These are phyloP conservation scores for Trichoderma polysporum DNA, from an alignment of 2,329 filamentous ascomycete species.

Conservation along the genomic window DNA sequence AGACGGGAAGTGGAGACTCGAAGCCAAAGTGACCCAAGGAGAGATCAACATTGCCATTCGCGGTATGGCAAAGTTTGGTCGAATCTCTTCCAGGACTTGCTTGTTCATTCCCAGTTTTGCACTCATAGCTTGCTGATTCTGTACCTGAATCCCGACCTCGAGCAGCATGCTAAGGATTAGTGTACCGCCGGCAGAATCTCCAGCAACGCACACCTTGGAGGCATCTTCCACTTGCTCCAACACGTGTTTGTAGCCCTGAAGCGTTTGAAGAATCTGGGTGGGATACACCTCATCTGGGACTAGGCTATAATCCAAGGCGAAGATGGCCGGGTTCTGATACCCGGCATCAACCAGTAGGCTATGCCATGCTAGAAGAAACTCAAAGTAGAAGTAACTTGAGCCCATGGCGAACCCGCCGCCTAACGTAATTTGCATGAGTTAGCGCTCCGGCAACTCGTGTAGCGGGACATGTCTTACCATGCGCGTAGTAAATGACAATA, in stretches of 20 bases:
- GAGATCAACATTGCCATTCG: slow-evolving; percentile 70
- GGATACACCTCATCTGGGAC: slow-evolving; percentile 74
- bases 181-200: slow-evolving; percentile 78
- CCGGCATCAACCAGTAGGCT: slow-evolving; percentile 62
- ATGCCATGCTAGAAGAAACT: slow-evolving; percentile 75
- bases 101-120: slow-evolving; percentile 20
- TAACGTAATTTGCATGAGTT: slow-evolving; percentile 31
- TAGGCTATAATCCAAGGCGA: slow-evolving; percentile 77
- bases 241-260: slow-evolving; percentile 70
- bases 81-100: slow-evolving; percentile 21
- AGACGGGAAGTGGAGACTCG: slow-evolving; percentile 65
- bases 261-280: slow-evolving; percentile 67
- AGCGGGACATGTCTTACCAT: slow-evolving; percentile 53
- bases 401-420: slow-evolving; percentile 84
- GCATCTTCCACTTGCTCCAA: slow-evolving; percentile 58
- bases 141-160: slow-evolving; percentile 51
- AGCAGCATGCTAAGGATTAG: slow-evolving; percentile 72
- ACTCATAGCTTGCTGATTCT: slow-evolving; percentile 25
- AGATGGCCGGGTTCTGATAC: slow-evolving; percentile 74
- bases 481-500: slow-evolving; percentile 77
- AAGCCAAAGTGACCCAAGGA: slow-evolving; percentile 76
- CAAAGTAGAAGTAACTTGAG: slow-evolving; percentile 78
- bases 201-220: slow-evolving; percentile 66
- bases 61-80: slow-evolving; percentile 33
- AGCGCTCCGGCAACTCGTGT: neutral